These are phyloP conservation scores for Aspergillus coremiiformis DNA, from an alignment of 495 filamentous ascomycete species.

Conservation along the genomic window DNA sequence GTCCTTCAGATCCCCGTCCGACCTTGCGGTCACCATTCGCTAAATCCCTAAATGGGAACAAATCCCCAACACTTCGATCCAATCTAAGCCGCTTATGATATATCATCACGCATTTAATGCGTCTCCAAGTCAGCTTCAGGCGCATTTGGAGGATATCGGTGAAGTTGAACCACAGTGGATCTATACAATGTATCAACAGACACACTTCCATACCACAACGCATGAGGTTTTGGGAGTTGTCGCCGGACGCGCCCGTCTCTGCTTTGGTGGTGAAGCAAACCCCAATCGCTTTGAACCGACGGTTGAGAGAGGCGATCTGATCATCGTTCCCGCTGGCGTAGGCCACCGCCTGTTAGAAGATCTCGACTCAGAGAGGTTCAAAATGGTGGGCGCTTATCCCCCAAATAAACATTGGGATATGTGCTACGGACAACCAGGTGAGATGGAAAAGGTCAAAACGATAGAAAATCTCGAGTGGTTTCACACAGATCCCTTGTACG, in stretches of 20 bases:
- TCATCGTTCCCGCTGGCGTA: slow-evolving; percentile 61
- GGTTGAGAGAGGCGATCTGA: slow-evolving; percentile 53
- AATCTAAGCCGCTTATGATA: slow-evolving; percentile 55
- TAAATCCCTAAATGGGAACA: slow-evolving; percentile 50
- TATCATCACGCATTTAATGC: slow-evolving; percentile 49
- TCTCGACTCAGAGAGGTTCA: slow-evolving; percentile 40
- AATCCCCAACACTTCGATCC: slow-evolving; percentile 61
- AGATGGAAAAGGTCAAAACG: slow-evolving; percentile 41
- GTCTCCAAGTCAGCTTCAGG: slow-evolving; percentile 42
- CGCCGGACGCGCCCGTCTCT: slow-evolving; percentile 51
- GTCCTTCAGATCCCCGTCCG: slow-evolving; percentile 37
- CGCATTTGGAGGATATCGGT: slow-evolving; percentile 42
- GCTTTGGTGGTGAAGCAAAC: slow-evolving; percentile 61
- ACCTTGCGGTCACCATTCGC: slow-evolving; percentile 47
- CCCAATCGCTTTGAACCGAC: slow-evolving; percentile 46
- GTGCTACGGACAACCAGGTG: slow-evolving; percentile 55
- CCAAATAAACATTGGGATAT: slow-evolving; percentile 54
- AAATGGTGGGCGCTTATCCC: slow-evolving; percentile 63
- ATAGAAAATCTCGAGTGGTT: slow-evolving; percentile 51
- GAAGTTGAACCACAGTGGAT: slow-evolving; percentile 58
- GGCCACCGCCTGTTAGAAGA: slow-evolving; percentile 56
- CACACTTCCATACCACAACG: slow-evolving; percentile 59
- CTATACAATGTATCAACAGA: slow-evolving; percentile 57
- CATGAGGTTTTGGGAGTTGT: slow-evolving; percentile 61
- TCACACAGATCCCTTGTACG: slow-evolving; percentile 53